A percentile compares a stretch with the other conserved stretches of the same genome.
Conservation (phyloP, 2,329 filamentous ascomycete species). For the Chrysosporium queenslandicum region DNA sequence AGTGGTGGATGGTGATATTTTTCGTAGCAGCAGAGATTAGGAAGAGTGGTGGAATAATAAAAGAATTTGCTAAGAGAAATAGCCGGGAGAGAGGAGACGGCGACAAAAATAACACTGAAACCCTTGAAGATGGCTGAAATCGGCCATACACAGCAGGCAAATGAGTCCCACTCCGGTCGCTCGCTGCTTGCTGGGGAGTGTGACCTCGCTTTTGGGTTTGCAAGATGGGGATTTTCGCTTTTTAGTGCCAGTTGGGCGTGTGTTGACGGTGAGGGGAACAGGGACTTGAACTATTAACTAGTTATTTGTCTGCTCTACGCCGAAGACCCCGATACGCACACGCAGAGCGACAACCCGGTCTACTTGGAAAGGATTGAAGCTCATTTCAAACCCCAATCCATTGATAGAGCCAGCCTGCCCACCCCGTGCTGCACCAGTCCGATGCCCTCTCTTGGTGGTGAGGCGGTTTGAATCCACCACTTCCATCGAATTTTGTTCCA, state of each 20-base stretch:
- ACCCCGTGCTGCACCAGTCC: neutral
- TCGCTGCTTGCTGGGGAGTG: neutral
- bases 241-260: neutral
- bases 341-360: no score
- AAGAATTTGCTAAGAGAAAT: conserved; percentile 13
- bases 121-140: neutral
- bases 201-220: conserved; percentile 2
- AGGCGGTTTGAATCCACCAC: conserved; percentile 1
- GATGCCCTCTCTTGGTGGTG: neutral
- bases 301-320: no score
- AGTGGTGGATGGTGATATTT: neutral
- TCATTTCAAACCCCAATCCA: neutral
- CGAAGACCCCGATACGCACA: neutral
- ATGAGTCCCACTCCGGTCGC: neutral
- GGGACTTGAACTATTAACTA: no score
- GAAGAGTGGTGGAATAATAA: conserved; percentile 1
- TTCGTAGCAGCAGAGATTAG: neutral
- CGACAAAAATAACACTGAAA: conserved; percentile 2
- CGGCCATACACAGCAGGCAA: neutral
- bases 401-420: neutral
- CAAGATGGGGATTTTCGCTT: neutral
- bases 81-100: conserved; percentile 1
- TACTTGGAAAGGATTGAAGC: neutral
- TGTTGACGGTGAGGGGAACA: neutral
- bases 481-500: neutral